Evolutionary conservation across 495 filamentous ascomycete species (phyloP), one percentile per base, ranked within the genome.

Genomic region (Penicillium canariense): DNA sequence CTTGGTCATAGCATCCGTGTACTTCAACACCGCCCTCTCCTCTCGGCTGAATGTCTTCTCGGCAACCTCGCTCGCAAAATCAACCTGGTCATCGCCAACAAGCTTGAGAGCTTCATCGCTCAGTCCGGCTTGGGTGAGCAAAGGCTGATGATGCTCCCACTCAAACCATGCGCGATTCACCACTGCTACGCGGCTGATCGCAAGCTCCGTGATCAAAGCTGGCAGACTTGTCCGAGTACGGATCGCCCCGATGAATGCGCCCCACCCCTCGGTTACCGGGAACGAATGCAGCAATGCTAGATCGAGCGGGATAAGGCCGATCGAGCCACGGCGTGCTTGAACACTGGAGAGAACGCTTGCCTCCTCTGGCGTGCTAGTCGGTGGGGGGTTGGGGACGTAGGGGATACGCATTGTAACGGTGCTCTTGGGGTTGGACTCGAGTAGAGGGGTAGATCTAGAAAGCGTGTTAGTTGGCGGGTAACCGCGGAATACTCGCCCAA

Each of bases 131-230:
- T 68, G 61, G 56, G 48, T 48, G 20, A 78, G 80, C 73, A 94
- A 67, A 2, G 88, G 89, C 31, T 81, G 79, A 63, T 94, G 89
- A 43, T 88, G 83, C 30, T 71, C 81, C 89, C 88, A 94, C 68
- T 94, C 89, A 67, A 88, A 92, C 73, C 81, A 83, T 0, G 89
- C 89, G 1, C 77, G 62, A 55, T 92, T 92, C 46, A 87, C 73
- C 4, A 86, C 81, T 3, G 89, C 89, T 1, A 92, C 85, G 27
- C 88, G 79, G 58, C 82, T 87, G 50, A 94, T 90, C 49, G 85
- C 83, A 5, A 90, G 62, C 68, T 94, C 89, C 17, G 85, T 80
- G 31, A 87, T 62, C 39, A 84, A 77, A 5, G 79, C 78, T 0
- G 79, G 62, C 1, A 91, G 69, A 20, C 70, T 70, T 4, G 86